These are phyloP conservation scores for Salisapilia sapeloensis DNA, from an alignment of 352 stramenopile species.

Conservation along the genomic window DNA sequence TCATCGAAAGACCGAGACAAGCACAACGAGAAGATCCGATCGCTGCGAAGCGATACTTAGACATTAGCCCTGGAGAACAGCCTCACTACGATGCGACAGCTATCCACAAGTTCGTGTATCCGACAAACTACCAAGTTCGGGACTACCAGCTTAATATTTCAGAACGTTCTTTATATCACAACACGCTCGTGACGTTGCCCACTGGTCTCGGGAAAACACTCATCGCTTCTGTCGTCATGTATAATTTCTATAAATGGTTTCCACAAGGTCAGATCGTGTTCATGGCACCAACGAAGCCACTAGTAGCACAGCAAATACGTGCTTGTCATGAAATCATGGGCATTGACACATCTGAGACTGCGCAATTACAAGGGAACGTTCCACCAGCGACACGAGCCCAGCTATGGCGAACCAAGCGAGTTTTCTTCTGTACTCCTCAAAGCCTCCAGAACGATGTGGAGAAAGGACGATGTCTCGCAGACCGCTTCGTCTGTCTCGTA, in stretches of 20 bases:
- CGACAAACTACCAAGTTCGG: slow-evolving; percentile 81
- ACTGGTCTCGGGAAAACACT: slow-evolving; percentile 99
- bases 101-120: slow-evolving; percentile 75
- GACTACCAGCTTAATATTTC: slow-evolving; percentile 94
- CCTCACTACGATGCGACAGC: slow-evolving; percentile 47
- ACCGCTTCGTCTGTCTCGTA: slow-evolving; percentile 91
- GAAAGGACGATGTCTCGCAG: slow-evolving; percentile 44
- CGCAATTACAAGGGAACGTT: slow-evolving; percentile 74
- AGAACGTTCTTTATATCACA: slow-evolving; percentile 87
- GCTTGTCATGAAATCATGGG: slow-evolving; percentile 92
- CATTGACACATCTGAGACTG: slow-evolving; percentile 79
- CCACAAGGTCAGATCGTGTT: slow-evolving; percentile 91
- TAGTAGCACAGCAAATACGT: slow-evolving; percentile 96
- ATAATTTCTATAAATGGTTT: slow-evolving; percentile 99
- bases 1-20: slow-evolving; percentile 2
- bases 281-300: slow-evolving; percentile 94
- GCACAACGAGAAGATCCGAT: slow-evolving; percentile 18
- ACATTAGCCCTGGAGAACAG: slow-evolving; percentile 8
- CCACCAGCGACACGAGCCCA: slow-evolving; percentile 37
- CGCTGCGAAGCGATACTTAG: slow-evolving; percentile 39
- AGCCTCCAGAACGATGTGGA: slow-evolving; percentile 94
- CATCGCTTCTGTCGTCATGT: slow-evolving; percentile 98
- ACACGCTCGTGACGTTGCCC: slow-evolving; percentile 97
- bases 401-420: slow-evolving; percentile 85
- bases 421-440: slow-evolving; percentile 99